phyloP scores from a whole-genome alignment of 805 yeast species.

The Ogataea corticis region DNA sequence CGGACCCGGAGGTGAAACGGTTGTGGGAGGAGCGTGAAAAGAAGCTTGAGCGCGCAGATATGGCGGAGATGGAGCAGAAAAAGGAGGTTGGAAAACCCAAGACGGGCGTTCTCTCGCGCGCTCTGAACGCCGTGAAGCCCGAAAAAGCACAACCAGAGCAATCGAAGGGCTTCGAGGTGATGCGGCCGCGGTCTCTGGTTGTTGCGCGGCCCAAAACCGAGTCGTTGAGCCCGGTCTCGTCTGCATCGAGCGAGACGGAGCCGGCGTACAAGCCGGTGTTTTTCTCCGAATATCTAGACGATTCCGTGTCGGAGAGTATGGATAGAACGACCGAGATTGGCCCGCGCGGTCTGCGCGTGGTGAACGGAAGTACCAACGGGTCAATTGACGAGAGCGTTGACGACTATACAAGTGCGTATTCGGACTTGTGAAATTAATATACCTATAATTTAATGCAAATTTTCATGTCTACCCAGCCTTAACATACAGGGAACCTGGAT shows the following conservation, averaged over 20 bases:
- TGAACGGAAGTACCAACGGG: conserved; percentile 2
- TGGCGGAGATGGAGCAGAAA: conserved; percentile 10
- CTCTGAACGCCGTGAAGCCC: neutral
- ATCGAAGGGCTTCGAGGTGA: conserved; percentile 30
- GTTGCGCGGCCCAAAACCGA: neutral
- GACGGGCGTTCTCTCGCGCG: conserved; percentile 1
- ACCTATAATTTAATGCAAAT: no score
- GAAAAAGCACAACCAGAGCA: neutral
- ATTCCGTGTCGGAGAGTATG: neutral
- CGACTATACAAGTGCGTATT: neutral
- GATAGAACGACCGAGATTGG: neutral
- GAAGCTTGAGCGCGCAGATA: conserved; percentile 23
- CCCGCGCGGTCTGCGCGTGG: conserved; percentile 1
- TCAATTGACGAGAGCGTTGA: neutral
- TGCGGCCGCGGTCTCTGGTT: conserved; percentile 28
- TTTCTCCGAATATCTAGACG: neutral
- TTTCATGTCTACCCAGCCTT: no score
- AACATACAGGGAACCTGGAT: no score
- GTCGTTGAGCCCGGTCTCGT: neutral
- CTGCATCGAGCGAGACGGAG: neutral
- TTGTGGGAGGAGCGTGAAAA: conserved; percentile 52
- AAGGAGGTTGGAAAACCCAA: neutral
- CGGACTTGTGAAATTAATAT: neutral
- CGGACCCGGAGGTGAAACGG: conserved; percentile 52
- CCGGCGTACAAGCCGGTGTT: neutral